Conservation (phyloP, 2,329 filamentous ascomycete species). For the Cladosporium colombiae region DNA sequence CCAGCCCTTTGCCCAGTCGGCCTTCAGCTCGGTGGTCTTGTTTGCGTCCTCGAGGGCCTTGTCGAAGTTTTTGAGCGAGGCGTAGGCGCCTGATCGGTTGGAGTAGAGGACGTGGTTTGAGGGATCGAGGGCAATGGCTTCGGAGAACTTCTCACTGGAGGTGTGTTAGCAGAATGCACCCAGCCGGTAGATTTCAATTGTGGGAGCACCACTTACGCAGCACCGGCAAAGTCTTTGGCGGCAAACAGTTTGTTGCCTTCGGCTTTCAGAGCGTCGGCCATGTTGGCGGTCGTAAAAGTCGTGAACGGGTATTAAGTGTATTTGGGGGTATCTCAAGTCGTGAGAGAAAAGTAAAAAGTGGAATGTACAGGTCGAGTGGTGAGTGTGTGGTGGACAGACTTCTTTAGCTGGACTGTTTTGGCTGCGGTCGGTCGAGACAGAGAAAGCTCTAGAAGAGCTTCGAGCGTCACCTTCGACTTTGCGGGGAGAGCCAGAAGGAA, state of each 20-base stretch:
- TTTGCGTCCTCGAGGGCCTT: constrained; percentile 84
- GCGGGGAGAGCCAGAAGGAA: constrained; percentile 2
- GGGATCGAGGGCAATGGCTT: constrained; percentile 86
- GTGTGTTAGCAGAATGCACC: constrained; percentile 18
- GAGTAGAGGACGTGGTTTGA: constrained; percentile 96
- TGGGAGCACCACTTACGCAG: constrained; percentile 68
- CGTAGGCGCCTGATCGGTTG: constrained; percentile 85
- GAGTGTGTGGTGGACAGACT: constrained; percentile 8
- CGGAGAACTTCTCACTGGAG: constrained; percentile 82
- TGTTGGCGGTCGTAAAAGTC: constrained; percentile 35
- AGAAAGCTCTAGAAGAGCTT: constrained; percentile 21
- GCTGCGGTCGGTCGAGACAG: constrained; percentile 16
- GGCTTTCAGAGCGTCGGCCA: constrained; percentile 86
- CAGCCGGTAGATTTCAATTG: neutral
- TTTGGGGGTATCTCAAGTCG: constrained; percentile 17
- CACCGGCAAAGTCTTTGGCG: constrained; percentile 93
- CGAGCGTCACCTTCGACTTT: constrained; percentile 13
- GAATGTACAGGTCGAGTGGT: constrained; percentile 2
- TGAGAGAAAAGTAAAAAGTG: constrained; percentile 3
- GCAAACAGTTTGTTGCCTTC: constrained; percentile 98
- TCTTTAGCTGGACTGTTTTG: constrained; percentile 9
- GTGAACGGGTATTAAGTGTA: constrained; percentile 13
- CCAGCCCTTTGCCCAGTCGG: constrained; percentile 98
- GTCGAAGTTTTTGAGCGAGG: constrained; percentile 86
- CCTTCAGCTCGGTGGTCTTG: constrained; percentile 92